Conservation (phyloP, 148 eudicot species). For the Arbutus unedo region DNA sequence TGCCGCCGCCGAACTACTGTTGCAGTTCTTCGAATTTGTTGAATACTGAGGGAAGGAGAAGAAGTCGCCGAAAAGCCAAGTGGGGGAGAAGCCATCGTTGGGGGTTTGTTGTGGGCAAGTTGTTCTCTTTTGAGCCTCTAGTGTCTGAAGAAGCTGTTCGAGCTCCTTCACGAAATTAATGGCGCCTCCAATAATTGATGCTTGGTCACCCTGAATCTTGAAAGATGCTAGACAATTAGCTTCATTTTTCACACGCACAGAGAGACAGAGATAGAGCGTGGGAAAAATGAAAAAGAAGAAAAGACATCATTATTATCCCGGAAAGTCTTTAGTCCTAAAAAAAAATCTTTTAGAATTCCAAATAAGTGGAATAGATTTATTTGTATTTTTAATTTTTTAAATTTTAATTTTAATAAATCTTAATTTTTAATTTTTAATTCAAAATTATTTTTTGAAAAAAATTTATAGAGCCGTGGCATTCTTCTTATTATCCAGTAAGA, state of each 20-base stretch:
- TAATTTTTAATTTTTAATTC: no score
- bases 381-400: no score
- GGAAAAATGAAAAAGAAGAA: neutral
- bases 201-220: slow-evolving; percentile 72
- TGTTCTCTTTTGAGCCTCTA: slow-evolving; percentile 42
- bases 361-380: no score
- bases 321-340: no score
- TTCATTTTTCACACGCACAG: no score
- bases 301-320: neutral
- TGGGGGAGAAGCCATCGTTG: neutral
- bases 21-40: slow-evolving; percentile 6
- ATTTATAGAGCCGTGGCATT: no score
- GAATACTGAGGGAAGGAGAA: slow-evolving; percentile 71
- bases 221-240: neutral
- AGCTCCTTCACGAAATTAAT: slow-evolving; percentile 87
- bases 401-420: no score
- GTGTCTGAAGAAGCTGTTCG: slow-evolving; percentile 59
- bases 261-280: no score
- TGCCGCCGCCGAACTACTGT: slow-evolving; percentile 8
- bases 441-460: no score
- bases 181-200: slow-evolving; percentile 90
- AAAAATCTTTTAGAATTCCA: no score
- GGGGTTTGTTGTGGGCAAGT: neutral
- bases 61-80: slow-evolving; percentile 38
- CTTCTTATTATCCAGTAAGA: no score